phyloP scores from a whole-genome alignment of 2,329 filamentous ascomycete species.

The Calonectria pseudoturangicola region DNA sequence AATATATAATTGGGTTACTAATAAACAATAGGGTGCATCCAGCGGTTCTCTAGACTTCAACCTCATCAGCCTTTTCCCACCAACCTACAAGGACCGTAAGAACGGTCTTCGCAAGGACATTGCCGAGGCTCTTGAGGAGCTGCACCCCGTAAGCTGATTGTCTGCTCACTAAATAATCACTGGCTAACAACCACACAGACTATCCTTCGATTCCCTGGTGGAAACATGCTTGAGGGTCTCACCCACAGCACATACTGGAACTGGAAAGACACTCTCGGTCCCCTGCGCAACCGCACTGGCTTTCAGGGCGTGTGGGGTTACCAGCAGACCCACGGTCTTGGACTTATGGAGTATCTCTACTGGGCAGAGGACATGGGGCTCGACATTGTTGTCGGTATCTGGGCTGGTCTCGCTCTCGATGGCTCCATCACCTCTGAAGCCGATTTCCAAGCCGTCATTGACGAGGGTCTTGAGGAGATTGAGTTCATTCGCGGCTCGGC shows the following conservation, averaged over 20 bases:
- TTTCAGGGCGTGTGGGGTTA: slow-evolving; percentile 76
- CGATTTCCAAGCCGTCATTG: slow-evolving; percentile 73
- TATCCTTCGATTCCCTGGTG: slow-evolving; percentile 80
- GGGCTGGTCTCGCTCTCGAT: slow-evolving; percentile 73
- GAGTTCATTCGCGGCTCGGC: slow-evolving; percentile 76
- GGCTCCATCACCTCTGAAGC: slow-evolving; percentile 70
- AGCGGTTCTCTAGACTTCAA: slow-evolving; percentile 72
- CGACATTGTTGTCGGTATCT: slow-evolving; percentile 75
- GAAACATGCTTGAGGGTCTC: slow-evolving; percentile 75
- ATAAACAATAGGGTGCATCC: slow-evolving; percentile 55
- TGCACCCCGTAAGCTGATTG: slow-evolving; percentile 67
- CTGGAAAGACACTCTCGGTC: slow-evolving; percentile 73
- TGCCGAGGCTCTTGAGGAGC: slow-evolving; percentile 69
- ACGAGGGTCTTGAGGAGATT: slow-evolving; percentile 77
- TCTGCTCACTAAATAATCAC: rapidly evolving
- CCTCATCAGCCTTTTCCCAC: slow-evolving; percentile 76
- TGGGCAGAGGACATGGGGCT: slow-evolving; percentile 77
- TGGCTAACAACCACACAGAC: slow-evolving; percentile 54
- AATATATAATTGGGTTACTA: neutral
- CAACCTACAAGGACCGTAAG: slow-evolving; percentile 73
- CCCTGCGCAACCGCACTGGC: slow-evolving; percentile 72
- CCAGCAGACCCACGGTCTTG: slow-evolving; percentile 77
- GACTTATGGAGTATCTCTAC: slow-evolving; percentile 77
- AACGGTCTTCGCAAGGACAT: slow-evolving; percentile 77
- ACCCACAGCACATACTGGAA: slow-evolving; percentile 67